Evolutionary conservation across 768 basidiomycete species (phyloP).

Genomic region (Pisolithus albus): DNA sequence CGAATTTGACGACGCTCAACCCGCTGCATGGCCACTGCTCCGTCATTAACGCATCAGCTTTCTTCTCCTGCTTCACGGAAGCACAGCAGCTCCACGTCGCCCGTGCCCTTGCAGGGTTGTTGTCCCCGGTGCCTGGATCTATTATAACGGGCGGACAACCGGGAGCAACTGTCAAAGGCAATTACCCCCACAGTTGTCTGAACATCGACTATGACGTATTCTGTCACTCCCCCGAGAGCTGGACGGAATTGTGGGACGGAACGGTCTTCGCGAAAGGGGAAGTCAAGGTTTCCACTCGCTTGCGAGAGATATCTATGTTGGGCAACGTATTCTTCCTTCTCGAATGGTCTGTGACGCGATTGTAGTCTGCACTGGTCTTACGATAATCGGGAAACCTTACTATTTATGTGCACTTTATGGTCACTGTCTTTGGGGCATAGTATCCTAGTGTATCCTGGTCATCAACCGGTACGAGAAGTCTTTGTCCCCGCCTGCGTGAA

Average conservation of each 20-base stretch:
- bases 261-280: constrained; percentile 30
- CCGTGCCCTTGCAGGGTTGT: constrained; percentile 19
- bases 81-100: constrained; percentile 25
- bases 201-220: constrained; percentile 11
- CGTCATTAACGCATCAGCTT: constrained; percentile 41
- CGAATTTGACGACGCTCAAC: constrained; percentile 36
- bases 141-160: constrained; percentile 26
- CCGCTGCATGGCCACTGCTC: constrained; percentile 43
- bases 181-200: neutral
- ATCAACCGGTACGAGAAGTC: too few relatives aligned
- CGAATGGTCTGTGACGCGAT: neutral
- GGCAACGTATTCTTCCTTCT: neutral
- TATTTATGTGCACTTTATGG: too few relatives aligned
- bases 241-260: constrained; percentile 34
- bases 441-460: too few relatives aligned
- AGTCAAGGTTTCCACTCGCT: constrained; percentile 6
- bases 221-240: constrained; percentile 29
- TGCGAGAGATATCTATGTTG: neutral
- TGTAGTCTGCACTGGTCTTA: neutral
- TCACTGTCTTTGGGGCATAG: too few relatives aligned
- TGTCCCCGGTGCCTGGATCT: constrained; percentile 26
- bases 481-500: too few relatives aligned
- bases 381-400: too few relatives aligned
- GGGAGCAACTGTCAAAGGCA: constrained; percentile 3
- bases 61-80: constrained; percentile 38